These are phyloP conservation scores for Liriodendron chinense DNA, from an alignment of 164 flowering plant genomes.

Conservation along the genomic window DNA sequence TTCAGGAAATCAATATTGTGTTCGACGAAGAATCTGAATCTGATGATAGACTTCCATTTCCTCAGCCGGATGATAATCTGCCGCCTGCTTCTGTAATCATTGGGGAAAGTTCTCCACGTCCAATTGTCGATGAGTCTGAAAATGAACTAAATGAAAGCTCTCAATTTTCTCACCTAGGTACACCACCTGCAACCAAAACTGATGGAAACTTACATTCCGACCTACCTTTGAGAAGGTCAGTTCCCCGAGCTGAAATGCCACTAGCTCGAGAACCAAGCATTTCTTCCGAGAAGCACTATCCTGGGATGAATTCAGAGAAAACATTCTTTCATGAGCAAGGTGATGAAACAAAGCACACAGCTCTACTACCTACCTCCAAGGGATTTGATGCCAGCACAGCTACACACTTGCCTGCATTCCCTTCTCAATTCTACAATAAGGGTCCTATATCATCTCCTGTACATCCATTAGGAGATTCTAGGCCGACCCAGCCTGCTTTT, in stretches of 20 bases:
- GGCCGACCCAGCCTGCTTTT: slow-evolving; percentile 40
- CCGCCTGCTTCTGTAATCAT: slow-evolving; percentile 50
- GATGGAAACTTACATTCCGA: slow-evolving; percentile 67
- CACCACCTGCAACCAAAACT: slow-evolving; percentile 44
- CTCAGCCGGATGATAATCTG: slow-evolving; percentile 77
- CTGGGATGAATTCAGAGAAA: slow-evolving; percentile 17
- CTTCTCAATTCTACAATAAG: slow-evolving; percentile 34
- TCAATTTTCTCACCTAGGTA: slow-evolving; percentile 47
- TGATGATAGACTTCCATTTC: slow-evolving; percentile 88
- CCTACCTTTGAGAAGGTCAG: slow-evolving; percentile 67
- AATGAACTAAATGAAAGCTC: slow-evolving; percentile 51
- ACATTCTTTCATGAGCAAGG: slow-evolving; percentile 38
- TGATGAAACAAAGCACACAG: slow-evolving; percentile 49
- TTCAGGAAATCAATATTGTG: slow-evolving; percentile 89
- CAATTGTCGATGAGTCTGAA: slow-evolving; percentile 83
- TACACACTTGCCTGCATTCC: slow-evolving; percentile 32
- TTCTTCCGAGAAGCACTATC: slow-evolving; percentile 55
- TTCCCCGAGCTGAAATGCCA: slow-evolving; percentile 56
- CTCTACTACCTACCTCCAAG: slow-evolving; percentile 24
- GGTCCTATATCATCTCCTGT: slow-evolving; percentile 31
- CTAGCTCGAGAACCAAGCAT: slow-evolving; percentile 77
- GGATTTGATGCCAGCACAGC: slow-evolving; percentile 40
- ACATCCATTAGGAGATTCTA: slow-evolving; percentile 39
- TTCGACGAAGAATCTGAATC: slow-evolving; percentile 92
- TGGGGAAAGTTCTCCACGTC: slow-evolving; percentile 72